Base-by-base conservation (phyloP, 805 yeast genomes). In the Schwanniomyces vanrijiae region DNA sequence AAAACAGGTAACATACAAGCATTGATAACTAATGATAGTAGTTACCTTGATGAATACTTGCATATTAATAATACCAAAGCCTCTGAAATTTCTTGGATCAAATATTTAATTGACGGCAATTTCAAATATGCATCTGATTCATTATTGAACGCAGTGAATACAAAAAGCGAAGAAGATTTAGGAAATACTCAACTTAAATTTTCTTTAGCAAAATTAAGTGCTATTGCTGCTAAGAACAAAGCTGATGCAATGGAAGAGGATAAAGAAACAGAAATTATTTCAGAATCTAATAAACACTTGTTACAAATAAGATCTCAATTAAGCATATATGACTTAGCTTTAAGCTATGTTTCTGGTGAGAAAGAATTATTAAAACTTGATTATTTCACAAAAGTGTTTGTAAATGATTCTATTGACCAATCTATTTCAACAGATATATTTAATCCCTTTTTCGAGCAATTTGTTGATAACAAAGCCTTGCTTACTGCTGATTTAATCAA, bases 151-250 rank as follows among this genome's bases (percentile, higher is more conserved):
- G 75, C 80, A 22, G 65, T 70, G 11, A 61, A 73, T 3, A 19
- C 47, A 4, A 47, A 55, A 7, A 50, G 60, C 2, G 76, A 75
- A 14, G 81, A 78, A 21, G 57, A 65, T 8, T 68, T 75, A 38
- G 64, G 64, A 10, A 77, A 76, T 53, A 78, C 77, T 55, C 81
- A 77, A 54, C 56, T 86, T 19, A 82, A 82, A 52, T 73, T 83
- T 49, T 85, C 89, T 47, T 64, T 90, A 42, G 91, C 95, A 1
- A 90, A 90, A 61, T 64, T 90, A 19, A 67, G 88, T 2, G 71
- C 80, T 1, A 58, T 87, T 16, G 83, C 83, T 0, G 61, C 73
- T 1, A 58, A 60, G n/a, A 21, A 50, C 13, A 13, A 37, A n/a
- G 14, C 41, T 8, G 33, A 38, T 48, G 4, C 4, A 7, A 33